Conservation (phyloP, 345 rosid genomes). For the Citrus australasica region DNA sequence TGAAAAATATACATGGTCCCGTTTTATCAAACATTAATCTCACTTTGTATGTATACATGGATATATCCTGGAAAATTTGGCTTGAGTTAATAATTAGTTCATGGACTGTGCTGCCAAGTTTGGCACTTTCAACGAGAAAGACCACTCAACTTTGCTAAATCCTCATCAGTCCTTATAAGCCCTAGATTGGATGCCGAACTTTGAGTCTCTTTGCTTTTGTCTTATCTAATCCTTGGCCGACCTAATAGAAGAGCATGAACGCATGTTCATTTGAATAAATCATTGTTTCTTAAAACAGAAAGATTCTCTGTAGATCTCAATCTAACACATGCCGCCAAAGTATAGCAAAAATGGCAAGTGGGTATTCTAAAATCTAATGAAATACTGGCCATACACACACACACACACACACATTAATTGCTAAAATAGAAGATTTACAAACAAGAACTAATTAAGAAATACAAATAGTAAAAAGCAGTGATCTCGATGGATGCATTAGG, state of each 20-base stretch:
- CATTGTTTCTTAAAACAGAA: not conserved
- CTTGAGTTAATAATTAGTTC: too few species aligned
- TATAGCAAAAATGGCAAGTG: not conserved
- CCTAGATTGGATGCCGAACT: conserved; percentile 1
- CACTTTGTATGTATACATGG: not conserved
- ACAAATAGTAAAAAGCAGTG: too few species aligned
- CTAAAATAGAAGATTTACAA: not conserved
- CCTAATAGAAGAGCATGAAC: not conserved
- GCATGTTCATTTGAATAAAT: not conserved
- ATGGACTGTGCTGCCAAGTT: conserved; percentile 10
- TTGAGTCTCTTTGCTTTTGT: conserved; percentile 12
- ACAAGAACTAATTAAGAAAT: not conserved
- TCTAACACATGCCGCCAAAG: not conserved
- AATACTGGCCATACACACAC: too few species aligned
- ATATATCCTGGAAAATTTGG: not conserved
- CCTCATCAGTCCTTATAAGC: not conserved
- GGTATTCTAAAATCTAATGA: not conserved
- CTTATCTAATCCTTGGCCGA: not conserved
- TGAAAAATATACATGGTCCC: not conserved
- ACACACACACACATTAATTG: not conserved
- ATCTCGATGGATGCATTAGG: too few species aligned
- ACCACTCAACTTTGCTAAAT: conserved; percentile 13
- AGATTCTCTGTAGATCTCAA: not conserved
- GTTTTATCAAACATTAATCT: not conserved
- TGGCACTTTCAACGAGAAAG: conserved; percentile 11